Base-by-base conservation (phyloP, 148 eudicot species). In the Mesembryanthemum crystallinum region DNA sequence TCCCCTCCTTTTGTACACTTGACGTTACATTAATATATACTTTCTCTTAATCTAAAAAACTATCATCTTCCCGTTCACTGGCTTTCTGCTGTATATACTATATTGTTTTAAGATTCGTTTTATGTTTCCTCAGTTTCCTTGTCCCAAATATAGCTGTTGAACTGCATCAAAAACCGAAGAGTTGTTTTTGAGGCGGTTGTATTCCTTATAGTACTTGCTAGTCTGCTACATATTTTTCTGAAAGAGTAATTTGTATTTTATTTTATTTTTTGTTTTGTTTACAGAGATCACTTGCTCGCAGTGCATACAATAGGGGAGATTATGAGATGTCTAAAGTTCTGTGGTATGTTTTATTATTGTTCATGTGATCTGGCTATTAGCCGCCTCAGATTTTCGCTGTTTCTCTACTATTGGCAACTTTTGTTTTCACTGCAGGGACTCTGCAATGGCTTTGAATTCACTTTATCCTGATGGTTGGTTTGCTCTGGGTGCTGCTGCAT, bases 381-480 rank as follows among this genome's bases (percentile, higher is more conserved):
- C n/a, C 45, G 45, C 33, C 28, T 55, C 30, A 24, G 13, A 7
- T 64, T 23, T 51, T 8, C 30, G 24, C 27, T 43, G 24, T 52
- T 12, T 37, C 27, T 32, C 32, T 30, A 61, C 24, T 54, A 24
- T 9, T 39, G 11, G 60, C 54, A 67, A 13, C 66, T 72, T 76
- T 60, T 52, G 58, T 78, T 66, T 49, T n/a, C n/a, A n/a, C n/a
- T n/a, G n/a, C 73, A 91, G 96, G 99, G 94, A 86, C 67, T 88
- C 96, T 20, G 99, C 99, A 29, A 89, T 95, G 97, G 84, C 92
- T 62, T 61, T 90, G 74, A 95, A 95, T 82, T 87, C 99, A 66
- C 79, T 95, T 78, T 88, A 89, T 78, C 97, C 96, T 64, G 94
- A 90, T 86, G 99, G 99, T 23, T 95, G 99, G 99, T 95, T 95